A percentile compares a stretch with the other conserved stretches of the same genome.
Evolutionary conservation across 2,329 filamentous ascomycete genomes (phyloP).

Genomic region (Tolypocladium album): DNA sequence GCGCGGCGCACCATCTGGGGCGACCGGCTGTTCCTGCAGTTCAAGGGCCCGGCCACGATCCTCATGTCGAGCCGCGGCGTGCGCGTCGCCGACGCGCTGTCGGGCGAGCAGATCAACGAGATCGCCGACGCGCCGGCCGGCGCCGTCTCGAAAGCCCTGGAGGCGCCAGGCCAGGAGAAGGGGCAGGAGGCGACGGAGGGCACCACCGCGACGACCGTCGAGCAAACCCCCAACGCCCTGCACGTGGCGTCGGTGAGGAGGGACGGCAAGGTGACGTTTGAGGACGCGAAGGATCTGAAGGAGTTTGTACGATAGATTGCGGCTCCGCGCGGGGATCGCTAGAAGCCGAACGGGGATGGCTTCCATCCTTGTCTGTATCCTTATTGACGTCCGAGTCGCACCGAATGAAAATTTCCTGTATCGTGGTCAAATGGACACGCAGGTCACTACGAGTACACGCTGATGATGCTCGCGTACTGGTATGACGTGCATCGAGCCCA

Average conservation of each 20-base stretch:
- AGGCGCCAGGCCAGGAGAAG: slow-evolving; percentile 29
- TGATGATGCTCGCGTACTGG: neutral
- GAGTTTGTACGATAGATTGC: slow-evolving; percentile 34
- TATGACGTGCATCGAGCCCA: neutral
- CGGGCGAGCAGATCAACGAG: slow-evolving; percentile 73
- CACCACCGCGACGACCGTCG: slow-evolving; percentile 14
- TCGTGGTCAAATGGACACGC: neutral
- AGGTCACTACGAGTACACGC: neutral
- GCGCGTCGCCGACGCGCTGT: slow-evolving; percentile 67
- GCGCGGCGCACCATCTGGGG: slow-evolving; percentile 82
- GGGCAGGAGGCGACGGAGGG: slow-evolving; percentile 5
- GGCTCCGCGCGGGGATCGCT: neutral
- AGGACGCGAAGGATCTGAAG: slow-evolving; percentile 47
- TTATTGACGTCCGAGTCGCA: neutral
- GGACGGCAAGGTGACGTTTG: slow-evolving; percentile 57
- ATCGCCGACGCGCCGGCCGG: slow-evolving; percentile 76
- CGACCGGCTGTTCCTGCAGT: slow-evolving; percentile 83
- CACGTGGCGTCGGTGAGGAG: slow-evolving; percentile 45
- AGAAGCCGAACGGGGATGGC: neutral
- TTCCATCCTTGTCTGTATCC: neutral
- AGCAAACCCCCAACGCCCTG: slow-evolving; percentile 31
- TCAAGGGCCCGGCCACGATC: slow-evolving; percentile 76
- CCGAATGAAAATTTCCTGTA: too few relatives aligned
- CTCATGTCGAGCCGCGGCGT: slow-evolving; percentile 82
- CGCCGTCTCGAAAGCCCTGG: slow-evolving; percentile 48